Evolutionary conservation across 352 stramenopile genomes (phyloP).

Genomic region (Blastocystis sp.): DNA sequence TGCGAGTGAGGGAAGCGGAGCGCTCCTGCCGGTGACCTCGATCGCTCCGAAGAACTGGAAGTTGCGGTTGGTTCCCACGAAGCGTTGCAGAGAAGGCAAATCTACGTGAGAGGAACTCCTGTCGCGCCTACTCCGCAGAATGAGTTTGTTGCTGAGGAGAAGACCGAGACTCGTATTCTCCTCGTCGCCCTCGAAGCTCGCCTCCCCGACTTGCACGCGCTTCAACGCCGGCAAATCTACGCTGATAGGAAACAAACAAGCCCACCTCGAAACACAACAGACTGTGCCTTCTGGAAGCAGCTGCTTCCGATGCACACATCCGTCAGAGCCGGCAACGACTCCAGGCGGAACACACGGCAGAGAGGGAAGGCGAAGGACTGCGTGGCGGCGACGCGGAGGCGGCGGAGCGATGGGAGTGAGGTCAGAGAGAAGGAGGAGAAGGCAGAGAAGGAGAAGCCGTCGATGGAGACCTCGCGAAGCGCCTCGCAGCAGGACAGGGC

Average conservation of each 20-base stretch:
- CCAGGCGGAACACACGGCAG: neutral
- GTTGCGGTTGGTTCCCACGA: neutral
- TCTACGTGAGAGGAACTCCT: neutral
- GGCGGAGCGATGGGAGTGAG: neutral
- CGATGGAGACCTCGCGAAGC: conserved; percentile 15
- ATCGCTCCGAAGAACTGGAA: neutral
- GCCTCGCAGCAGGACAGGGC: neutral
- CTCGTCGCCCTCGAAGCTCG: neutral
- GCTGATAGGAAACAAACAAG: neutral
- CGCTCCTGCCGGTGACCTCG: neutral
- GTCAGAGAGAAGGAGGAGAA: neutral
- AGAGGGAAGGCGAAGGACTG: neutral
- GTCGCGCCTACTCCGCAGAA: neutral
- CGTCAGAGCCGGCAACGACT: neutral
- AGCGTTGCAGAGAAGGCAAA: neutral
- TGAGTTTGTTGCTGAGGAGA: neutral
- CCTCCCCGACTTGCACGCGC: neutral
- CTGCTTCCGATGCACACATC: neutral
- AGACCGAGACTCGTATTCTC: neutral
- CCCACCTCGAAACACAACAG: neutral
- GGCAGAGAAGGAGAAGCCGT: neutral
- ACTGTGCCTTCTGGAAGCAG: neutral
- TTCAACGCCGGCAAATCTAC: conserved; percentile 2
- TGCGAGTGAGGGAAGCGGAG: neutral
- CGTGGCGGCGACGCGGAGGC: neutral